Base-by-base conservation (phyloP, 208 protist species). In the Trypanosoma congolense region DNA sequence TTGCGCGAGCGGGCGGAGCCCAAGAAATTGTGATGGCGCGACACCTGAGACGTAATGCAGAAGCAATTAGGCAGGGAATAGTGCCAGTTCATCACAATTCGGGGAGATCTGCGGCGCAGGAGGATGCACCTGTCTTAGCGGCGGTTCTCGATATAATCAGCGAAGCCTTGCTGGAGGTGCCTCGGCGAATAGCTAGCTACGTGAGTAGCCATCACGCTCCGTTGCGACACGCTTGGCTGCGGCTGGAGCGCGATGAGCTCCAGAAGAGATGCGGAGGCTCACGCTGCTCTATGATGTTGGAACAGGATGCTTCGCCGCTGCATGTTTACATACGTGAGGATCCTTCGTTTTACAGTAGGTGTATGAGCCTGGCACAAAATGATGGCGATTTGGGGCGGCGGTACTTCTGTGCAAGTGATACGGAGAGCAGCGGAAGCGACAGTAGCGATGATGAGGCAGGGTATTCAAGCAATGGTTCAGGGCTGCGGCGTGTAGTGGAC, bases 1-100 rank as follows among this genome's bases (percentile, higher is more conserved):
- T 70, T 35, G 59, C 73, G 33, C 65, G 73, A n/a, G 77, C 66
- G n/a, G 77, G 77, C 35, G 77, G 77, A 0, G 72, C 65, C 4
- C 70, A 72, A 30, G 56, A 62, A 26, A 65, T 84, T 33, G 59
- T 66, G 16, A 16, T 80, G 12, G 65, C 73, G n/a, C 51, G 44
- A 29, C 46, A 62, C n/a, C 2, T 58, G 38, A 22, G 26, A 8
- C 33, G 26, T 14, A 47, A 10, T 45, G 45, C 47, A 0, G 45
- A 59, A n/a, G 29, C 52, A 35, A 25, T 67, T 33, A 59, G 30
- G 33, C 43, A 25, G 2, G 44, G n/a, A 19, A 18, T 3, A 16
- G 1, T 19, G 41, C 12, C 1, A 14, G 16, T 6, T 22, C 3
- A 40, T 29, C 12, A 24, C 40, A 55, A 25, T 12, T 22, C 22